Percentiles rank a stretch among this genome's conserved stretches.
Evolutionary conservation across 2,329 filamentous ascomycete genomes (phyloP).

Genomic region (Purpureocillium takamizusanense): DNA sequence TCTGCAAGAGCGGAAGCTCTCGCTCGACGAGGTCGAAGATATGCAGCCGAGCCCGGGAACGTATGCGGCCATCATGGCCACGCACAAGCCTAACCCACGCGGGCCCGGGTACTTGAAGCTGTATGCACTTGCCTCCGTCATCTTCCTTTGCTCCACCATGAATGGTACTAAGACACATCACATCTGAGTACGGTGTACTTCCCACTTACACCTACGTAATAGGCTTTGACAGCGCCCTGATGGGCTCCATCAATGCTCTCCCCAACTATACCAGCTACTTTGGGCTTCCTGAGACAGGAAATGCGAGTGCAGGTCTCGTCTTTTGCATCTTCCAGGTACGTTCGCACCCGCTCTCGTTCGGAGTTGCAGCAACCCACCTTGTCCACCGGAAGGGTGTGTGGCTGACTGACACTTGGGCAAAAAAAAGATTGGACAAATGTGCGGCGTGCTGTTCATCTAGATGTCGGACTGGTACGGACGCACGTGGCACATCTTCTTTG

Average conservation of each 20-base stretch:
- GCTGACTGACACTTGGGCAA: too few relatives aligned
- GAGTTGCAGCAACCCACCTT: too few relatives aligned
- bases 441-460: constrained; percentile 29
- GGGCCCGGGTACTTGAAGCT: constrained; percentile 20
- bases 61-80: constrained; percentile 21
- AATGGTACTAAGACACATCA: constrained; percentile 23
- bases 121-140: constrained; percentile 14
- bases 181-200: background rate
- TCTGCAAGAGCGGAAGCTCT: too few relatives aligned
- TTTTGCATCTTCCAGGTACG: constrained; percentile 25
- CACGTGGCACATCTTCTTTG: constrained; percentile 31
- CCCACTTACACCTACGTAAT: background rate
- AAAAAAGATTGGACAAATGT: constrained; percentile 29
- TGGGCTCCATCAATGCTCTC: constrained; percentile 33
- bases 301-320: constrained; percentile 29
- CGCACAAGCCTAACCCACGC: constrained; percentile 16
- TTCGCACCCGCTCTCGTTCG: background rate
- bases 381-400: too few relatives aligned
- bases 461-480: constrained; percentile 33
- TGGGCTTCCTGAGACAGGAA: constrained; percentile 21
- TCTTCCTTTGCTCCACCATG: constrained; percentile 27
- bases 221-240: constrained; percentile 25
- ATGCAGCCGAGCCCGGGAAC: constrained; percentile 5
- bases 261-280: constrained; percentile 30
- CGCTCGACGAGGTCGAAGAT: background rate